phyloP scores from a whole-genome alignment of 202 grass and related monocot genomes.

The Cymbopogon flexuosus region DNA sequence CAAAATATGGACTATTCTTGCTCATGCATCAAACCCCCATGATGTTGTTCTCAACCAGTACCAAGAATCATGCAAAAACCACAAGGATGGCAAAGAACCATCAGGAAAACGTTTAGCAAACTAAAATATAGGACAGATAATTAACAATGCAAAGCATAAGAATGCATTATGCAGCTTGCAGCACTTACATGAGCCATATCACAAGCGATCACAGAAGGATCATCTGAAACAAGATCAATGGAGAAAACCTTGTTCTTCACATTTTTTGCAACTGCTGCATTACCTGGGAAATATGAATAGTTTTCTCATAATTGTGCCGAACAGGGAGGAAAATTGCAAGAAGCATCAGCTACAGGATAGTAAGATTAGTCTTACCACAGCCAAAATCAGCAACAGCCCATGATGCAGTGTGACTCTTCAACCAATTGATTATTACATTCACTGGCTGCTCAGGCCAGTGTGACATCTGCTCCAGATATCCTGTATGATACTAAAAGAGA shows the following conservation, averaged over 20 bases:
- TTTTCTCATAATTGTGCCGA: slow-evolving; percentile 8
- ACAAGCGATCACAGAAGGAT: slow-evolving; percentile 80
- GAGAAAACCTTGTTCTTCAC: slow-evolving; percentile 61
- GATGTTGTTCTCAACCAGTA: background rate
- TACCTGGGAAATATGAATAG: slow-evolving; percentile 44
- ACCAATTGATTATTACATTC: slow-evolving; percentile 76
- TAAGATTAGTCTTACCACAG: slow-evolving; percentile 58
- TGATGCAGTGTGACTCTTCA: slow-evolving; percentile 61
- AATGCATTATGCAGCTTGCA: background rate
- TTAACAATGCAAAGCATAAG: background rate
- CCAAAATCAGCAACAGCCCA: slow-evolving; percentile 96
- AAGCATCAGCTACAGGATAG: background rate
- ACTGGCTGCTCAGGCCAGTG: slow-evolving; percentile 90
- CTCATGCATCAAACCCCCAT: background rate
- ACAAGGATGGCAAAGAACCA: background rate
- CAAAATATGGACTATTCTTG: background rate
- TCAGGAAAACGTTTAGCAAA: background rate
- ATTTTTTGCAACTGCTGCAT: slow-evolving; percentile 26
- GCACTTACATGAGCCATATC: slow-evolving; percentile 94
- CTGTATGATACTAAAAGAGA: slow-evolving; percentile 87
- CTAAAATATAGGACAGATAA: background rate
- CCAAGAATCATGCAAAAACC: background rate
- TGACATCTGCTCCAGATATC: slow-evolving; percentile 89
- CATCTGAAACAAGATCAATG: slow-evolving; percentile 83
- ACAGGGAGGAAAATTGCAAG: background rate